These are phyloP conservation scores for Xylaria sp. DNA, from an alignment of 2,329 filamentous ascomycete species.

Conservation along the genomic window DNA sequence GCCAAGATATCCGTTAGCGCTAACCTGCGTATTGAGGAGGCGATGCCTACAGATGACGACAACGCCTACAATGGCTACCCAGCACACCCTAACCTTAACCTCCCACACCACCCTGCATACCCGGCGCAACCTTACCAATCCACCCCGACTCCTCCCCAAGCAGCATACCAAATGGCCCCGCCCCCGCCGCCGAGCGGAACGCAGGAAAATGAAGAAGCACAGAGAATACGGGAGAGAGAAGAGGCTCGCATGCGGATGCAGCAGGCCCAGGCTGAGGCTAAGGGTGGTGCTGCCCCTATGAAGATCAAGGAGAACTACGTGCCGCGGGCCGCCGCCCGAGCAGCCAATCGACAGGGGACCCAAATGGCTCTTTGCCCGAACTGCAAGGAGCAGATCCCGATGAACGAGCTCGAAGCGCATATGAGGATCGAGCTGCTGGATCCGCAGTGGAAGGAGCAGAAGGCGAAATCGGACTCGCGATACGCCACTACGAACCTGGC, in stretches of 20 bases:
- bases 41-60: conserved; percentile 80
- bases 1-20: conserved; percentile 85
- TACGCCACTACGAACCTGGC: conserved; percentile 85
- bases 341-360: conserved; percentile 65
- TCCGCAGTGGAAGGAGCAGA: conserved; percentile 94
- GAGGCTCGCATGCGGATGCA: conserved; percentile 67
- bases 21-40: conserved; percentile 88
- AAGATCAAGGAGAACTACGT: conserved; percentile 95
- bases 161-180: conserved; percentile 39
- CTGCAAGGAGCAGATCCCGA: conserved; percentile 86
- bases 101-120: conserved; percentile 49
- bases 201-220: conserved; percentile 65
- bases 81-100: conserved; percentile 40
- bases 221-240: conserved; percentile 64
- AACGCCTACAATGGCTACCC: conserved; percentile 58
- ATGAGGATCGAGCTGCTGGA: conserved; percentile 95
- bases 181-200: conserved; percentile 40
- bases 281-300: conserved; percentile 70
- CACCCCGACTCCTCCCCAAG: conserved; percentile 42
- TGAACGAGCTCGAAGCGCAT: conserved; percentile 86
- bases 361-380: conserved; percentile 84
- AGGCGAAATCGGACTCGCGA: conserved; percentile 82
- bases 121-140: conserved; percentile 38
- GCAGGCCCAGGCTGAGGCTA: conserved; percentile 77
- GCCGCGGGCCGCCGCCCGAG: conserved; percentile 75